phyloP scores from a whole-genome alignment of 2,329 filamentous ascomycete species.

The Monilinia fructicola region DNA sequence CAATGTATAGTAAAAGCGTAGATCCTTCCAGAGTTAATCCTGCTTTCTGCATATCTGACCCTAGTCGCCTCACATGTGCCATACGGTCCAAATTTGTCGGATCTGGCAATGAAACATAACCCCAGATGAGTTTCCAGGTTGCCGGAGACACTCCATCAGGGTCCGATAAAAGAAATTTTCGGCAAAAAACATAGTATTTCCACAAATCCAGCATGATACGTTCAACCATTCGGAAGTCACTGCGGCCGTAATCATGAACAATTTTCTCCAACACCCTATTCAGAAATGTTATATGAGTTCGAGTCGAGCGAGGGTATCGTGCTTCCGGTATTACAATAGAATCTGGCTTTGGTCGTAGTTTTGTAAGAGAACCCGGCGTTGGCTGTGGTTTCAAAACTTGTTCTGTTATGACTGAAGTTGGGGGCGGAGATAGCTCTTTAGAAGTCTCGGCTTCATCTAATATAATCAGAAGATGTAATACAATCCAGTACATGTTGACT shows the following conservation, averaged over 20 bases:
- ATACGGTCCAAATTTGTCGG: constrained; percentile 55
- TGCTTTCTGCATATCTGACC: constrained; percentile 63
- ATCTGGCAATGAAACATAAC: constrained; percentile 51
- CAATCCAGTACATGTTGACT: neutral
- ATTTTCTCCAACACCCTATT: constrained; percentile 1
- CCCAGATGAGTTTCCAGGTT: constrained; percentile 67
- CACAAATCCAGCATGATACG: constrained; percentile 37
- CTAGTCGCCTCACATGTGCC: constrained; percentile 59
- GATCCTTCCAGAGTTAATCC: constrained; percentile 54
- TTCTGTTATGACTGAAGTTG: constrained; percentile 8
- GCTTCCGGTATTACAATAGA: neutral
- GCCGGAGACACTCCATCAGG: constrained; percentile 58
- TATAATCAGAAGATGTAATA: constrained; percentile 7
- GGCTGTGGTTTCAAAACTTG: constrained; percentile 8
- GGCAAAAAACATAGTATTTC: constrained; percentile 52
- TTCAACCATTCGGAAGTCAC: constrained; percentile 11
- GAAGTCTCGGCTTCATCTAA: constrained; percentile 9
- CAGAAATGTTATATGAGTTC: neutral
- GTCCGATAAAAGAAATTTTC: constrained; percentile 46
- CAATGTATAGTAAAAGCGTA: constrained; percentile 66
- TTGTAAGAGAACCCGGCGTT: neutral
- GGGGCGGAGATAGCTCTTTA: constrained; percentile 8
- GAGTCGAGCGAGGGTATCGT: neutral
- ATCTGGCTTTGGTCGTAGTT: neutral
- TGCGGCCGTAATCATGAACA: constrained; percentile 3